Conservation (phyloP, 352 stramenopile genomes). For the Pythium dissotocum region DNA sequence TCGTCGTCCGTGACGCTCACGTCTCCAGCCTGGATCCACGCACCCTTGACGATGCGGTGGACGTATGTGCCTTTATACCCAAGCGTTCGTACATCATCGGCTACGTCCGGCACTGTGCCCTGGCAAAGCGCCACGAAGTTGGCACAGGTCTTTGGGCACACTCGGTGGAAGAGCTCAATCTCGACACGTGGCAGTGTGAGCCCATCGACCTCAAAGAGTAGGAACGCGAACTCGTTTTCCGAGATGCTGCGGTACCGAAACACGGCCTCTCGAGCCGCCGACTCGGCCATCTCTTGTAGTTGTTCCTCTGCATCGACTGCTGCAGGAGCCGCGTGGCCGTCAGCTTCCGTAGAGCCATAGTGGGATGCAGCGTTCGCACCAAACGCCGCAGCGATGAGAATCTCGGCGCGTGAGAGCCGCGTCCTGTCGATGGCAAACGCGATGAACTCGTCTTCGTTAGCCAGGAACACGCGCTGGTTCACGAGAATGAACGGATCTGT, state of each 20-base stretch:
- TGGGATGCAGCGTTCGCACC: constrained; percentile 22
- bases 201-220: constrained; percentile 66
- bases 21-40: constrained; percentile 79
- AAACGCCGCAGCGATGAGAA: constrained; percentile 60
- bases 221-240: constrained; percentile 55
- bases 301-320: constrained; percentile 51
- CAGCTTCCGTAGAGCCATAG: background rate
- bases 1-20: constrained; percentile 35
- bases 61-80: constrained; percentile 59
- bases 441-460: constrained; percentile 59
- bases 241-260: constrained; percentile 46
- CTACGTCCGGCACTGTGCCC: constrained; percentile 43
- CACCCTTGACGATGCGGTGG: constrained; percentile 63
- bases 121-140: constrained; percentile 81
- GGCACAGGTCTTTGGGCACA: constrained; percentile 68
- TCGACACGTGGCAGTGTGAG: constrained; percentile 61
- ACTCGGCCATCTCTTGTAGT: constrained; percentile 49
- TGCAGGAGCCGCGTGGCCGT: constrained; percentile 24
- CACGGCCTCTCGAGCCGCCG: constrained; percentile 42
- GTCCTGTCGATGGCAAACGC: constrained; percentile 54
- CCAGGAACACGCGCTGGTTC: constrained; percentile 46
- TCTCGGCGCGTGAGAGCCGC: constrained; percentile 47
- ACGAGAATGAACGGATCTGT: constrained; percentile 55
- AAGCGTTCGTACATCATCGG: constrained; percentile 37
- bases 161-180: constrained; percentile 61